Evolutionary conservation across 345 rosid species (phyloP), one percentile per base, ranked within the genome.

Genomic region (Noccaea bulbosa): DNA sequence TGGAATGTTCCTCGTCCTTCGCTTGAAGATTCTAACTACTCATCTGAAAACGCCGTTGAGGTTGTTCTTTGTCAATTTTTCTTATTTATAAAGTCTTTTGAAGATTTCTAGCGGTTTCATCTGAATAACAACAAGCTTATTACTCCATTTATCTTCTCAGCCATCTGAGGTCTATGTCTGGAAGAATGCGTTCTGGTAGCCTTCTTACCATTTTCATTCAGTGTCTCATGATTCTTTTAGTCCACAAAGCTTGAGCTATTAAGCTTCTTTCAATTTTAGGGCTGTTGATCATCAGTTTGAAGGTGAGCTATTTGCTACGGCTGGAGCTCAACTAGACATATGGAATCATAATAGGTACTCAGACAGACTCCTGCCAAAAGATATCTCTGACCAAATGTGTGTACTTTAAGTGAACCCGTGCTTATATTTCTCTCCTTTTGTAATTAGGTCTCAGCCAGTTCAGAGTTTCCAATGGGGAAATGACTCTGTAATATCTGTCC

Each of bases 201-300:
- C 50, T 35, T 78, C 14, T 34, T 44, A 62, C 8, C 27, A 37
- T 72, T 32, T 63, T 33, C 24, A 34, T 39, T 41, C 5, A 54
- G n/a, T 67, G 24, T 71, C 40, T 77, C 20, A 37, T 22, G 53
- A 8, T 43, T 65, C 2, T 50, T 6, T 16, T 2, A 17, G 11
- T 46, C 46, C n/a, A 43, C 45, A 39, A 51, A 62, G 10, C 59
- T 48, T 75, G 44, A 75, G 30, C 16, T 46, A 0, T n/a, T 15
- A 3, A 8, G 45, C 8, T 27, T 72, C 24, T 73, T 44, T 50
- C 12, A 9, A 7, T 67, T 71, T 5, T 74, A 94, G 99, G 90
- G 98, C 87, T 49, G 93, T 90, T 75, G 98, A 94, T 83, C 97
- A 94, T 82, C 97, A 92, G 63, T 88, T 89, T 93, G 84, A 85